Base-by-base conservation (phyloP, 2,329 filamentous ascomycete genomes). In the Ceratocystis smalleyi region DNA sequence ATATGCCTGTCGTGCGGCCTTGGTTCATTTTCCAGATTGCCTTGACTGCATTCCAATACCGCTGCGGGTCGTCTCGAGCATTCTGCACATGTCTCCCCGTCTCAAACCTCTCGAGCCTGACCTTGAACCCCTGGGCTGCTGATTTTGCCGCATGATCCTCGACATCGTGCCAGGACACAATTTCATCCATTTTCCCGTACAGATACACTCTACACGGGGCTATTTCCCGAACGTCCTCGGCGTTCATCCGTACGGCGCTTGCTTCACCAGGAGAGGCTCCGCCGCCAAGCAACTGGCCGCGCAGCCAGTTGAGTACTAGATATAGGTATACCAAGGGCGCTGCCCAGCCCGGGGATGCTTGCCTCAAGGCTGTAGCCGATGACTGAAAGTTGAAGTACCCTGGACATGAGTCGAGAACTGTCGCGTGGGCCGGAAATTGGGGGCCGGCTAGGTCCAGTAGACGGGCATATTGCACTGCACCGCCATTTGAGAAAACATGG, bases 401-500 rank as follows among this genome's bases (percentile, higher is more conserved):
- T 24, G 47, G 47, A 24, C 47, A 51, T 24, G 47, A 51, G 10
- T 51, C 47, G 7, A 51, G 43, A 43, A 62, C 60, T n/a, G 60
- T 12, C 8, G 40, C n/a, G 43, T 62, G 45, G 8, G 27, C 19
- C n/a, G 60, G 60, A 43, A 62, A 62, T 17, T 17, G 17, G 4
- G 22, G 45, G 5, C 45, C 57, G n/a, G 60, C 60, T 15, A 49
- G 43, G 19, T 30, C 40, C 3, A 47, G 60, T n/a, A 35, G 19
- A 10, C 60, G 60, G 2, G 60, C 51, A 45, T 47, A 62, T 22
- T 22, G 27, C 24, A 49, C 19, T 15, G 75, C 72, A 60, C 80
- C 80, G 64, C 79, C 79, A 68, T 82, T 81, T 51, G 79, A 82
- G 69, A 82, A 81, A 45, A 76, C 66, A 68, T 82, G 80, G 12